Evolutionary conservation across 352 stramenopile genomes (phyloP), one percentile per base, ranked within the genome.

Genomic region (Globisporangium heterothallicum): DNA sequence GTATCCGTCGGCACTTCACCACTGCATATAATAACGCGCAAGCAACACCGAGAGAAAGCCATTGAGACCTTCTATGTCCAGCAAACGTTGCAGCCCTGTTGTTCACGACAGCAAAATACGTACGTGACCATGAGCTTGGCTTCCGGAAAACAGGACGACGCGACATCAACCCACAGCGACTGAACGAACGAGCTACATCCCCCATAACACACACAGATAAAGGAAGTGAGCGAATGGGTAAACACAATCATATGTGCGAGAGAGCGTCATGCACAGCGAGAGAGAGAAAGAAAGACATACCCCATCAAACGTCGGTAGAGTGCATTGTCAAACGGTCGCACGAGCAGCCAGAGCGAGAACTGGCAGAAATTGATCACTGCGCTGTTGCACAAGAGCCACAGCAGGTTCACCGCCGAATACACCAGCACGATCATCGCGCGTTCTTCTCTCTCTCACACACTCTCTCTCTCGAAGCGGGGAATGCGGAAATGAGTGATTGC

Each of bases 331-430:
- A 96, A 92, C 35, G 86, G 84, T 6, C 85, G 72, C 38, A 96
- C 70, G 30, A 91, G 78, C 47, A 91, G 66, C 60, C 81, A 96
- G 58, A 96, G 72, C 42, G 81, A 64, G 41, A 93, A 75, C 57
- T 93, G 78, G 46, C 79, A 75, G 42, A 82, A 81, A 59, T 90
- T 90, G 64, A 93, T 75, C 49, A 88, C 68, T 32, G 71, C 70
- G 61, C 72, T 84, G 61, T 93, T 93, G 74, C 76, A 88, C 14
- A 91, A 64, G 56, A 93, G 72, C 83, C 83, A 93, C n/a, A 92
- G 58, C 43, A 91, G 70, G 63, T 88, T 84, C 22, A 87, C 64
- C 56, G 72, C 77, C 63, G 81, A 89, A 56, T 83, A 87, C 43
- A 92, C 22, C 35, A 74, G 74, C 56, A 82, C 64, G 52, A 86